These are phyloP conservation scores for Vicia sativa DNA, from an alignment of 306 rosid genomes.

Conservation along the genomic window DNA sequence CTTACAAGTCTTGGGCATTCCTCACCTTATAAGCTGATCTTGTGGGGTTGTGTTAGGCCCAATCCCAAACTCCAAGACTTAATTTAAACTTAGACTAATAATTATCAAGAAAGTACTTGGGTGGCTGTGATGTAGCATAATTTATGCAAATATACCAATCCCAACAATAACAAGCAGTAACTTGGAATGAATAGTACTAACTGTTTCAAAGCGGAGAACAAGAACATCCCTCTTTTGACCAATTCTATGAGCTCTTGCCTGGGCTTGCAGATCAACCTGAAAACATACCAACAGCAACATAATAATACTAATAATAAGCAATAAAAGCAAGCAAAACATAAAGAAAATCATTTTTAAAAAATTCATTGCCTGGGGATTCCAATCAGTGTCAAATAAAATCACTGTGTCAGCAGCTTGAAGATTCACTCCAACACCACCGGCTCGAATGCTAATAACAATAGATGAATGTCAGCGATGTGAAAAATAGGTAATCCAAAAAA, in stretches of 20 bases:
- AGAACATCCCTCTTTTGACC: constrained; percentile 99
- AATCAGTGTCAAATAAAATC: constrained; percentile 96
- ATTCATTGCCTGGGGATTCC: constrained; percentile 94
- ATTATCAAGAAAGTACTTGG: too few species aligned
- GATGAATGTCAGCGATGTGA: constrained; percentile 49
- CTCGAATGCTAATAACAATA: constrained; percentile 72
- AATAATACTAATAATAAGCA: constrained; percentile 29
- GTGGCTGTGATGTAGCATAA: neutral
- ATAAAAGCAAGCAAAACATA: constrained; percentile 24
- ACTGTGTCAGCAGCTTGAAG: constrained; percentile 99
- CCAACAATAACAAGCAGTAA: constrained; percentile 27
- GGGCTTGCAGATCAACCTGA: constrained; percentile 99
- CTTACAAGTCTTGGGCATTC: neutral
- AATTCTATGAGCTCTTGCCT: constrained; percentile 99
- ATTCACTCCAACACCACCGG: constrained; percentile 99
- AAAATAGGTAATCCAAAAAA: constrained; percentile 23
- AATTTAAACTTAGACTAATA: neutral
- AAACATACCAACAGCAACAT: constrained; percentile 41
- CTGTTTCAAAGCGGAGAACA: constrained; percentile 99
- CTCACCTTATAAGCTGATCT: neutral
- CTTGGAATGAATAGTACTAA: constrained; percentile 44
- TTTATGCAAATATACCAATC: constrained; percentile 10
- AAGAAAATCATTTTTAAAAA: constrained; percentile 32
- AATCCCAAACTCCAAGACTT: neutral
- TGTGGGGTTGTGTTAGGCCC: neutral